A percentile compares a stretch with the other conserved stretches of the same genome.
Evolutionary conservation across 2,329 filamentous ascomycete genomes (phyloP).

Genomic region (Colletotrichum liriopes): DNA sequence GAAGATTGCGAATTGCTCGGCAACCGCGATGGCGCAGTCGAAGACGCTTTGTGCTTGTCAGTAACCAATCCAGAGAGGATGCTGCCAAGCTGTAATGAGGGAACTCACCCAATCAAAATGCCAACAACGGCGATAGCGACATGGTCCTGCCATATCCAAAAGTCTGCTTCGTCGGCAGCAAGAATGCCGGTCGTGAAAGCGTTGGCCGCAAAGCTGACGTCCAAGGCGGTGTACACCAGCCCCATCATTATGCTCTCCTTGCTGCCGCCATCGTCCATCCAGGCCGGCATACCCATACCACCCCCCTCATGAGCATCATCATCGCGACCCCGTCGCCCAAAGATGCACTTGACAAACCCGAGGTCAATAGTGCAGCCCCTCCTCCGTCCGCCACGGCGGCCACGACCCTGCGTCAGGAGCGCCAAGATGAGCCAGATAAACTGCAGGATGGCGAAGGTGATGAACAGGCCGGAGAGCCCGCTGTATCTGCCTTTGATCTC

Average conservation of each 20-base stretch:
- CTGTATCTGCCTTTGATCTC: neutral
- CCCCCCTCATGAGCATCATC: neutral
- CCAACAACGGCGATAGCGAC: neutral
- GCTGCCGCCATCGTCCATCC: neutral
- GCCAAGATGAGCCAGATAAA: slow-evolving; percentile 27
- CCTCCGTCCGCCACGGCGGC: neutral
- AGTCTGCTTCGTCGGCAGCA: neutral
- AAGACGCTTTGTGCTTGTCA: slow-evolving; percentile 1
- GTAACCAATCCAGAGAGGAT: no score
- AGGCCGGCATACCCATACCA: slow-evolving; percentile 7
- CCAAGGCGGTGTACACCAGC: neutral
- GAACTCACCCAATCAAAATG: slow-evolving; percentile 24
- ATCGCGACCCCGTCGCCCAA: slow-evolving; percentile 4
- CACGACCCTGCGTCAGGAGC: neutral
- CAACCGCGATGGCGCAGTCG: slow-evolving; percentile 25
- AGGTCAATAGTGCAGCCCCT: slow-evolving; percentile 22
- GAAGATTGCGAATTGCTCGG: slow-evolving; percentile 28
- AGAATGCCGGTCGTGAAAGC: slow-evolving; percentile 4
- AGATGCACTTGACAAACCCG: slow-evolving; percentile 33
- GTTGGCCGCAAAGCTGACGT: neutral
- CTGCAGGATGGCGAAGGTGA: slow-evolving; percentile 27
- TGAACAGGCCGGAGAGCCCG: slow-evolving; percentile 1
- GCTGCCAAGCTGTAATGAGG: no score
- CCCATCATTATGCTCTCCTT: neutral
- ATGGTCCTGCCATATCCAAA: neutral